Evolutionary conservation across 106 monocot genomes (phyloP).

Genomic region (Agapanthus africanus): DNA sequence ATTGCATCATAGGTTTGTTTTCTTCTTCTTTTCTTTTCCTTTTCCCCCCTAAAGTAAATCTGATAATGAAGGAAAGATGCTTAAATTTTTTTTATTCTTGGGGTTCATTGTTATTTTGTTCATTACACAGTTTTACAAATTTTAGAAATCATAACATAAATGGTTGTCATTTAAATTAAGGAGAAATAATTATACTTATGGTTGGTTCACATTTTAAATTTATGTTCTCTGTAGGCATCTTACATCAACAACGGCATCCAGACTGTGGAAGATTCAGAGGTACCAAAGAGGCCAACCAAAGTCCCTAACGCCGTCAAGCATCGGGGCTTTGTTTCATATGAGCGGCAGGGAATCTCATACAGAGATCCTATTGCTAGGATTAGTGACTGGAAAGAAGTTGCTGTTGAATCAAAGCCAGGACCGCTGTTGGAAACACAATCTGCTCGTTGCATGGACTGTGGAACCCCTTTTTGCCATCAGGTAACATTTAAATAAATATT

Average conservation of each 20-base stretch:
- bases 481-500: constrained; percentile 34
- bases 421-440: constrained; percentile 86
- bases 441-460: constrained; percentile 99
- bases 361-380: constrained; percentile 66
- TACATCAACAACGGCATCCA: constrained; percentile 1
- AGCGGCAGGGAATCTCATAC: constrained; percentile 65
- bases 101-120: no score
- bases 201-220: not conserved
- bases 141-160: not conserved
- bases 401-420: constrained; percentile 67
- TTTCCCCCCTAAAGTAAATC: not conserved
- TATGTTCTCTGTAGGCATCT: not conserved
- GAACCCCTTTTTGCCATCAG: constrained; percentile 98
- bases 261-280: constrained; percentile 24
- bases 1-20: not conserved
- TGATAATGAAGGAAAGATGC: not conserved
- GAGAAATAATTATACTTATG: not conserved
- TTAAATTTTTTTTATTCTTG: no score
- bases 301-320: constrained; percentile 73
- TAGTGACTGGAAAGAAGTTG: constrained; percentile 90
- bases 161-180: not conserved
- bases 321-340: constrained; percentile 76
- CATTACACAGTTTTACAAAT: not conserved
- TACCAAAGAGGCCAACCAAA: constrained; percentile 57
- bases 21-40: no score